Percentiles rank a stretch among this genome's conserved stretches.
Evolutionary conservation across 495 filamentous ascomycete genomes (phyloP).

Genomic region (Lindgomyces ingoldianus): DNA sequence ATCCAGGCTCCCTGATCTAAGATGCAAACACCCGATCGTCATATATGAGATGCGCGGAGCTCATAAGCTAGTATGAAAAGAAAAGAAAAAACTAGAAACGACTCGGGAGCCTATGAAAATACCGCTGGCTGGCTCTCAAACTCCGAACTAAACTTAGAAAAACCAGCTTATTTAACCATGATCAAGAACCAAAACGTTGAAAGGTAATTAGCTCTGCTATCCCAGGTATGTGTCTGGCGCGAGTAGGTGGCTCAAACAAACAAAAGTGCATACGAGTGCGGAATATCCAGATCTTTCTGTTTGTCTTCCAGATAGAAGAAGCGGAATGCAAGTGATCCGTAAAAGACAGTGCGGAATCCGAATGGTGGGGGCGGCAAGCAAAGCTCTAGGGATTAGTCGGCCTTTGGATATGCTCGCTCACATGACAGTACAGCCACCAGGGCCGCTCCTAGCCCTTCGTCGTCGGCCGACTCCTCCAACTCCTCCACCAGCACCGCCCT

Average conservation of each 20-base stretch:
- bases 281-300: too few species aligned
- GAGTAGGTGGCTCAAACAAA: neutral
- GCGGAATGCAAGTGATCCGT: too few species aligned
- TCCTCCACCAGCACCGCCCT: conserved; percentile 51
- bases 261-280: neutral
- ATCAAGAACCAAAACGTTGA: neutral
- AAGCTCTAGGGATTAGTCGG: neutral
- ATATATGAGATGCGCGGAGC: too few species aligned
- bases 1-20: too few species aligned
- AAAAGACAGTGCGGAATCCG: too few species aligned
- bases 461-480: conserved; percentile 43
- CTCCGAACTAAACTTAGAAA: neutral
- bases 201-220: neutral
- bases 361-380: too few species aligned
- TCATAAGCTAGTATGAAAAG: too few species aligned
- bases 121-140: too few species aligned
- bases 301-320: too few species aligned
- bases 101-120: too few species aligned
- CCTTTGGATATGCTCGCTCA: conserved; percentile 41
- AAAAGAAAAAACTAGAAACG: too few species aligned
- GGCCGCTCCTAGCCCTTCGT: conserved; percentile 56
- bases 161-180: neutral
- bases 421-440: conserved; percentile 57
- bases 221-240: neutral
- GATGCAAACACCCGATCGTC: too few species aligned